Evolutionary conservation across 352 stramenopile species (phyloP), one percentile per base, ranked within the genome.

Genomic region (Ophiocytium majus): DNA sequence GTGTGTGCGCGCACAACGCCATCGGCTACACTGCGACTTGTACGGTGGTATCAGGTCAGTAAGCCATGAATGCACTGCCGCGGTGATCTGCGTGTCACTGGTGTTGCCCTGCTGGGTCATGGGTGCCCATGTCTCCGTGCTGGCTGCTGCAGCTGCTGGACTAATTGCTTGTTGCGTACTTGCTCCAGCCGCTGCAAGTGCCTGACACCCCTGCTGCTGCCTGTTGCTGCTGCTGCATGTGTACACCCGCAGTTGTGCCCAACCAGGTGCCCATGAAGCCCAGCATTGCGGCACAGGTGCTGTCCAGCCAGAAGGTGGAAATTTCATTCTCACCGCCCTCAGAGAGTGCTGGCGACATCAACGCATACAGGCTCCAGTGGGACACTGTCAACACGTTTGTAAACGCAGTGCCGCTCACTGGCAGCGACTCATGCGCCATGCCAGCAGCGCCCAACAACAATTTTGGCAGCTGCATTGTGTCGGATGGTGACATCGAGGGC

Each of bases 321-420:
- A 93, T 98, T 0, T 94, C 93, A 75, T 98, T 97, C 88, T 93
- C 91, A 36, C 92, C 94, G 37, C 95, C 94, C 0, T 64, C 89
- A 83, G 74, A 88, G 85, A 81, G 81, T 79, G 84, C 64, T 19
- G 79, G 36, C 10, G 93, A 96, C 78, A 97, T 97, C 63, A 92
- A 90, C 50, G 91, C 91, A 0, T 97, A 97, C 85, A 92, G 95
- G 76, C 89, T 97, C 5, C 94, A 97, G 88, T 97, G 94, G 94
- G 93, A 97, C 81, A 89, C 91, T 23, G 84, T 81, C 0, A 84
- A 88, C 34, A 89, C 90, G 5, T 97, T 96, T 74, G 49, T 19
- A 10, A 89, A 89, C 82, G 89, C 87, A 33, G 35, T 82, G 5
- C 66, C 57, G 32, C 32, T 35, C 0, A 10, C 10, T 35, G 75